Percentiles rank a stretch among this genome's conserved stretches.
Evolutionary conservation across 768 basidiomycete species (phyloP).

Genomic region (Mycena albidolilacea): DNA sequence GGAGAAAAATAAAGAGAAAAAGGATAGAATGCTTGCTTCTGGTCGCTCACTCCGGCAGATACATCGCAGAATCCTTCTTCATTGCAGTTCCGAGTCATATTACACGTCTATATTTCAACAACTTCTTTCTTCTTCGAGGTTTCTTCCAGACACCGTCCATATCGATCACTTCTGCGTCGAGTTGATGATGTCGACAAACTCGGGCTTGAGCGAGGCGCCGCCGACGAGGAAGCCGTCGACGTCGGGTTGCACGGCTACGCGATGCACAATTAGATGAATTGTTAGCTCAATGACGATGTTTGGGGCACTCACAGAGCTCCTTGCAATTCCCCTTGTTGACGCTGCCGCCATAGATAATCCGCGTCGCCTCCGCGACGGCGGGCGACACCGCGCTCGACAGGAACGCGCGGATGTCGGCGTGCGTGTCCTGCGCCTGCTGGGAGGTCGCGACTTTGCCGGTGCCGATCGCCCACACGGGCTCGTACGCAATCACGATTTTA

Average conservation of each 20-base stretch:
- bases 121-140: slow-evolving; percentile 2
- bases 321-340: slow-evolving; percentile 91
- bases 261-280: slow-evolving; percentile 8
- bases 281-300: background rate
- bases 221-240: slow-evolving; percentile 99
- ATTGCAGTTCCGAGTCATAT: background rate
- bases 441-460: slow-evolving; percentile 96
- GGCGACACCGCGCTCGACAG: slow-evolving; percentile 75
- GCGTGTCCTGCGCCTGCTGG: slow-evolving; percentile 94
- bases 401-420: slow-evolving; percentile 86
- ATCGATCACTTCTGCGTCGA: slow-evolving; percentile 49
- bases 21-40: no score
- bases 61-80: background rate
- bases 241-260: slow-evolving; percentile 79
- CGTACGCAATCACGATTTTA: slow-evolving; percentile 95
- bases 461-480: slow-evolving; percentile 99
- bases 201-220: slow-evolving; percentile 97
- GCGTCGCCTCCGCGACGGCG: slow-evolving; percentile 77
- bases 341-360: slow-evolving; percentile 97
- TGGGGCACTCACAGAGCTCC: slow-evolving; percentile 79
- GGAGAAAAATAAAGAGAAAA: no score
- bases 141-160: background rate
- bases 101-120: slow-evolving; percentile 26
- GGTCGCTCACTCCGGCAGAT: background rate
- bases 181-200: slow-evolving; percentile 95